A percentile compares a stretch with the other conserved stretches of the same genome.
Evolutionary conservation across 2,329 filamentous ascomycete species (phyloP).

Genomic region (Alternaria alternata): DNA sequence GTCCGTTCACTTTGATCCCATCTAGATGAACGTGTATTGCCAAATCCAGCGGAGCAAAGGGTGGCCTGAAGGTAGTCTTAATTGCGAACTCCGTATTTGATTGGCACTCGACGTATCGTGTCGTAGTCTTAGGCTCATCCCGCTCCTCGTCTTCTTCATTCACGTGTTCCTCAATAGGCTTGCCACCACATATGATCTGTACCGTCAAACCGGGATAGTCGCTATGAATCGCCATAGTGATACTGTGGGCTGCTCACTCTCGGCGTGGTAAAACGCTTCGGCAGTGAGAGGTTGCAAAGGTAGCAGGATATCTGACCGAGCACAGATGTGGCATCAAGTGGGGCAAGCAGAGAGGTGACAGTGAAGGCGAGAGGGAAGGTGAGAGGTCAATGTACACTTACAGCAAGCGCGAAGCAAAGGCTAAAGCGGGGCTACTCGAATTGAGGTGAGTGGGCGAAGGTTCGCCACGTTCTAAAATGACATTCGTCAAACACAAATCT

Average conservation of each 20-base stretch:
- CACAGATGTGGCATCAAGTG: no score
- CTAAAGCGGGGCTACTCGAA: no score
- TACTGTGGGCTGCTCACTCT: background rate
- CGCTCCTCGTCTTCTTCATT: background rate
- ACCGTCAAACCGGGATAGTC: background rate
- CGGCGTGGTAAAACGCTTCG: no score
- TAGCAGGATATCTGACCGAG: no score
- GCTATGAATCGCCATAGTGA: background rate
- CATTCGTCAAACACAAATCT: no score
- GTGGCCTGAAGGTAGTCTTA: background rate
- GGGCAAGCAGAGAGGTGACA: no score
- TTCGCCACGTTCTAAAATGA: rapidly evolving
- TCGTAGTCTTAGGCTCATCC: background rate
- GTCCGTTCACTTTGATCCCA: background rate
- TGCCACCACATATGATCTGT: background rate
- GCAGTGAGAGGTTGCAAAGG: no score
- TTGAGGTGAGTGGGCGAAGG: no score
- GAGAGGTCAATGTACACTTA: no score
- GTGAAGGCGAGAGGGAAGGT: no score
- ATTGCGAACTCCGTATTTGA: background rate
- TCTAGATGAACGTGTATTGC: background rate
- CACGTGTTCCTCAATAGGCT: background rate
- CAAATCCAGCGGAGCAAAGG: background rate
- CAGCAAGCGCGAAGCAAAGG: no score
- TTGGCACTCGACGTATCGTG: background rate